Base-by-base conservation (phyloP, 2,329 filamentous ascomycete species). In the Didymella pomorum region DNA sequence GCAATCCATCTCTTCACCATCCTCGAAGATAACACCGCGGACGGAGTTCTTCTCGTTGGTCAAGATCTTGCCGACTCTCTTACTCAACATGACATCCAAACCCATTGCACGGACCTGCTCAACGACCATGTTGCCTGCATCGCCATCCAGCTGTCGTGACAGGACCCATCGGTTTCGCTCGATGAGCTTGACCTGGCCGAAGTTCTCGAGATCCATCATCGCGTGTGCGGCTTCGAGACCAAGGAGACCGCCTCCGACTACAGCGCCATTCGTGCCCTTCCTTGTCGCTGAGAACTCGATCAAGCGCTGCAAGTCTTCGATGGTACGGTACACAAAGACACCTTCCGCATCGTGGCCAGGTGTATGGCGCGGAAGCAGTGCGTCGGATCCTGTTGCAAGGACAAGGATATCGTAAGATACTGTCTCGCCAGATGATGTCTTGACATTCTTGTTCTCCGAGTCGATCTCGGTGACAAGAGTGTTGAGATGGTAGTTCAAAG, bases 181-280 rank as follows among this genome's bases (percentile, higher is more conserved):
- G 50, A 97, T 87, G 9, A 97, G 80, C 65, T 88, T 90, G 50
- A 97, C 89, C 56, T 87, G 86, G 12, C 84, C 81, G 71, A 90
- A 96, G 50, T 87, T 85, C 66, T 90, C 84, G 9, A 97, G 80
- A 71, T 96, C 92, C 80, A 93, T 89, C 91, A 97, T 93, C 2
- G 93, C 93, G 70, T 96, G 95, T 31, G 92, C 93, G 2, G 93
- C 93, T 78, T 97, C 93, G 0, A 97, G 84, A 0, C 93, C 93
- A 0, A 97, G 82, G 23, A 97, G 77, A 0, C 93, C 93, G 51
- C 93, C 93, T 23, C 93, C 93, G 3, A 97, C 90, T 0, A 95
- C 92, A 4, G 87, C 85, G 0, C 90, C 92, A 2, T 85, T 84
- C 2, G 87, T 86, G 4, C 87, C 91, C 66, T 87, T 89, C 52